These are phyloP conservation scores for Aspergillus biplanus DNA, from an alignment of 495 filamentous ascomycete genomes.

Conservation along the genomic window DNA sequence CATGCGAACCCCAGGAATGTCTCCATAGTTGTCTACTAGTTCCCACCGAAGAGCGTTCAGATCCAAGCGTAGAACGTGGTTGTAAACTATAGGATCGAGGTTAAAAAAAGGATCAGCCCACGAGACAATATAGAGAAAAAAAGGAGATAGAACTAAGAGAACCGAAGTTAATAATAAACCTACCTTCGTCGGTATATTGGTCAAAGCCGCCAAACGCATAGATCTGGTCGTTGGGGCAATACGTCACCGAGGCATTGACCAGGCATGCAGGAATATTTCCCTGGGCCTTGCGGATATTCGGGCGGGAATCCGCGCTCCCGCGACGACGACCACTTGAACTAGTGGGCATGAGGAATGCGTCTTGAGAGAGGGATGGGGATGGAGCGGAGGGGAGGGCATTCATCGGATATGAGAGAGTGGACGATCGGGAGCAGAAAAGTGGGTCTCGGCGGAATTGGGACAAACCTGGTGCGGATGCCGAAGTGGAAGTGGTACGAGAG, in stretches of 20 bases:
- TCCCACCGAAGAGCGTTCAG: slow-evolving; percentile 88
- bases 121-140: not conserved
- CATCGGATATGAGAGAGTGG: slow-evolving; percentile 33
- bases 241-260: slow-evolving; percentile 97
- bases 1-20: slow-evolving; percentile 98
- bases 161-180: not conserved
- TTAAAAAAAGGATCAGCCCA: not conserved
- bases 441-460: slow-evolving; percentile 41
- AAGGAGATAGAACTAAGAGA: slow-evolving; percentile 4
- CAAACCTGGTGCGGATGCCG: slow-evolving; percentile 19
- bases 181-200: slow-evolving; percentile 94
- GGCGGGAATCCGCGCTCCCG: slow-evolving; percentile 70
- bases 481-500: slow-evolving; percentile 20
- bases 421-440: slow-evolving; percentile 38
- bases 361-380: slow-evolving; percentile 46
- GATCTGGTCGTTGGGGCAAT: slow-evolving; percentile 92
- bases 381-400: slow-evolving; percentile 31
- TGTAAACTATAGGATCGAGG: slow-evolving; percentile 69
- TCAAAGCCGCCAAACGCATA: slow-evolving; percentile 99
- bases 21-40: slow-evolving; percentile 96
- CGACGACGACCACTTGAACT: slow-evolving; percentile 68
- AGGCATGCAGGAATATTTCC: slow-evolving; percentile 92
- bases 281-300: slow-evolving; percentile 76
- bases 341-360: slow-evolving; percentile 84
- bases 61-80: slow-evolving; percentile 90